Percentiles rank a stretch among this genome's conserved stretches.
These are phyloP conservation scores for Aspergillus carlsbadensis DNA, from an alignment of 495 filamentous ascomycete species.

Conservation along the genomic window DNA sequence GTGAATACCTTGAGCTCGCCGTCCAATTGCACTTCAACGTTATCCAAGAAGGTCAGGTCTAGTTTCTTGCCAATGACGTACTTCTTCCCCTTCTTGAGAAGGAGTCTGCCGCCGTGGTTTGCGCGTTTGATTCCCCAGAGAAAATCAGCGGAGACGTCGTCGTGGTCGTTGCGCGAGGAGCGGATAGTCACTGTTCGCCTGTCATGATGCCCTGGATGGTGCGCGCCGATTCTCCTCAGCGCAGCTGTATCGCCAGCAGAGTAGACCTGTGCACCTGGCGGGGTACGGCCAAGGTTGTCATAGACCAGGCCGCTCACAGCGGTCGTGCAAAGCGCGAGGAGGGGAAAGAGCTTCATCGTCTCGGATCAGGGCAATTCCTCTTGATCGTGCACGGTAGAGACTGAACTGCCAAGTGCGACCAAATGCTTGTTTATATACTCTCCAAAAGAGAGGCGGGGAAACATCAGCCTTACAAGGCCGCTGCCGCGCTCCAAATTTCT, in stretches of 20 bases:
- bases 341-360: slow-evolving; percentile 27
- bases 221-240: slow-evolving; percentile 28
- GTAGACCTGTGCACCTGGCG: slow-evolving; percentile 31
- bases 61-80: slow-evolving; percentile 58
- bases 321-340: slow-evolving; percentile 27
- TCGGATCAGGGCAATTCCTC: background rate
- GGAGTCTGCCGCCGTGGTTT: slow-evolving; percentile 52
- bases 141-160: slow-evolving; percentile 56
- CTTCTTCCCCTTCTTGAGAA: slow-evolving; percentile 48
- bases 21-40: slow-evolving; percentile 57
- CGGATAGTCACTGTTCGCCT: slow-evolving; percentile 50
- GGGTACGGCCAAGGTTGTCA: slow-evolving; percentile 5
- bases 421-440: background rate
- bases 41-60: slow-evolving; percentile 54
- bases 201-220: slow-evolving; percentile 30
- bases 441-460: background rate
- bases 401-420: too few species aligned
- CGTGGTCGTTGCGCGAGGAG: slow-evolving; percentile 48
- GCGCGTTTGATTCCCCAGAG: slow-evolving; percentile 49
- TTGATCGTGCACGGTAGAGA: background rate
- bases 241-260: slow-evolving; percentile 22
- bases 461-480: background rate
- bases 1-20: slow-evolving; percentile 47
- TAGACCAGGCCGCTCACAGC: slow-evolving; percentile 17
- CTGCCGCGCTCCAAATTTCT: slow-evolving; percentile 27